These are phyloP conservation scores for Miscanthus lutarioriparius DNA, from an alignment of 176 grass and related monocot species.

Conservation along the genomic window DNA sequence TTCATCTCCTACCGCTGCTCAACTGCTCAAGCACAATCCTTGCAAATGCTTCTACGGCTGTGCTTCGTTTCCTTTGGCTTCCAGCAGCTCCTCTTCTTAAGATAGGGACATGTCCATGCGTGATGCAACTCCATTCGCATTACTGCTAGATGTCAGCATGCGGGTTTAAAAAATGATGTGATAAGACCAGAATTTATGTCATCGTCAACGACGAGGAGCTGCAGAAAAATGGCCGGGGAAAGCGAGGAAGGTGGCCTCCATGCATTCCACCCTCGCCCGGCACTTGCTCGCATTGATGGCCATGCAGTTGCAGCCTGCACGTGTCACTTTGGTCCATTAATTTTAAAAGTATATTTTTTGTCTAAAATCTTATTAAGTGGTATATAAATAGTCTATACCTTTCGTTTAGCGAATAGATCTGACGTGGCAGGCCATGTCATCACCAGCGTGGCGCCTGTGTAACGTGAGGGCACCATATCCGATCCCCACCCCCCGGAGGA, in stretches of 20 bases:
- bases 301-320: conserved; percentile 13
- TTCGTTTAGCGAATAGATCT: no score
- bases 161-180: conserved; percentile 42
- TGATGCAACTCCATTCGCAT: conserved; percentile 40
- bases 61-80: background rate
- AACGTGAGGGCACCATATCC: no score
- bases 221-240: conserved; percentile 45
- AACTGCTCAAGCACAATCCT: background rate
- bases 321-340: conserved; percentile 1
- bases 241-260: conserved; percentile 50
- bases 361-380: no score
- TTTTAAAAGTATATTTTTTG: no score
- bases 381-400: no score
- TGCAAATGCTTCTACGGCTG: background rate
- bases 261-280: conserved; percentile 33
- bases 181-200: conserved; percentile 62
- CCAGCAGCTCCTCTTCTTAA: conserved; percentile 10
- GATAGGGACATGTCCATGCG: conserved; percentile 21
- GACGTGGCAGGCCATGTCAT: no score
- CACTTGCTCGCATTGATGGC: conserved; percentile 28
- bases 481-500: no score
- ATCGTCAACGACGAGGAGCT: conserved; percentile 48
- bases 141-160: conserved; percentile 35
- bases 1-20: conserved; percentile 4
- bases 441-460: no score